Evolutionary conservation across 2,329 filamentous ascomycete genomes (phyloP), one percentile per base, ranked within the genome.

Genomic region (Davidsoniella australis): DNA sequence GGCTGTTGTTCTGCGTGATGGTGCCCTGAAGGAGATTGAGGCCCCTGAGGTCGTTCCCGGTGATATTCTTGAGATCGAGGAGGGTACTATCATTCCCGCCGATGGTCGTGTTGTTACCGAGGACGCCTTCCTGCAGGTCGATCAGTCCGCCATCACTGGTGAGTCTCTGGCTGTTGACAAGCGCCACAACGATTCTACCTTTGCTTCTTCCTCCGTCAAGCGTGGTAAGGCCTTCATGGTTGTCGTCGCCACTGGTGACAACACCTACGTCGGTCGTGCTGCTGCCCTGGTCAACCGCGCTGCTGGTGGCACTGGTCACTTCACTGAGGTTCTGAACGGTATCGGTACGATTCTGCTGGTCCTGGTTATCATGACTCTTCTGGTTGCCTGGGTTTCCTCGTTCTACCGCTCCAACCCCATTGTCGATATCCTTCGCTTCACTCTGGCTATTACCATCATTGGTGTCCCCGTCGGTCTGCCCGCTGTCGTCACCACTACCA

Each of bases 391-490:
- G 86, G 69, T 93, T 54, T 79, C 82, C 16, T 84, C 80, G 1
- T 94, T 89, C 72, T 94, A 93, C 70, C 82, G 86, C 53, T 88
- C 82, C 60, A 88, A 89, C 66, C 64, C 63, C 52, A 93, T 91
- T 55, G 78, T 88, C 55, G 66, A 67, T 5, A 93, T 94, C 53
- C 78, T 94, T 44, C 73, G 83, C 56, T 91, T 86, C 69, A 91
- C 86, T 49, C 73, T 94, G 41, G 85, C 83, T 56, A 88, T 94
- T 59, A 91, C 85, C 58, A 89, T 94, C 56, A 84, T 93, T 54
- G 86, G 86, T 75, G 86, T 94, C 23, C 86, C 86, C 49, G 86
- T 94, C 66, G 86, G 86, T 80, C 84, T 94, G 56, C 86, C 86
- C 53, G 86, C 85, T 58, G 86, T 94, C 68, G 85, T 93, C 54